Conservation (phyloP, 2,329 filamentous ascomycete genomes). For the Mariannaea sp. region DNA sequence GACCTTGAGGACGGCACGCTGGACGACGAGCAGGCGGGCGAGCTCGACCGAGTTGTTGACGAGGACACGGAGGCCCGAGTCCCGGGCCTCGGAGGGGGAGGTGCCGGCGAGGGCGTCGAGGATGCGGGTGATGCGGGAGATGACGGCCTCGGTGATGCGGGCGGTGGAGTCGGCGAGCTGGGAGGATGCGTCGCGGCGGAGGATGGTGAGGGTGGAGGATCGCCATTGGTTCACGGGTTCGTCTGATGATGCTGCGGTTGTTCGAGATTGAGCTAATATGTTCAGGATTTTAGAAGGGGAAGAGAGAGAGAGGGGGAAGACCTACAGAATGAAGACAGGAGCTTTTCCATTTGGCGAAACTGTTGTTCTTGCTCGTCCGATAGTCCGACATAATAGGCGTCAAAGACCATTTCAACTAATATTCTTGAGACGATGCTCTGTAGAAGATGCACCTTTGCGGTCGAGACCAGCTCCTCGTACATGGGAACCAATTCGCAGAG, state of each 20-base stretch:
- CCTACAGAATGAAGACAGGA: constrained; percentile 36
- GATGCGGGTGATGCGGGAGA: constrained; percentile 54
- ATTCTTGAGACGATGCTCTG: constrained; percentile 65
- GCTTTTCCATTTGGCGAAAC: constrained; percentile 54
- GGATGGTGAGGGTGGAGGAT: constrained; percentile 63
- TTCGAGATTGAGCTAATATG: not conserved
- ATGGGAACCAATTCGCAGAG: constrained; percentile 59
- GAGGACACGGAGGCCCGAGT: constrained; percentile 58
- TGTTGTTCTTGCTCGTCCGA: constrained; percentile 57
- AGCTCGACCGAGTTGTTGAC: constrained; percentile 60
- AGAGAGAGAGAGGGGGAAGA: not conserved
- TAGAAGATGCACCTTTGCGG: constrained; percentile 64
- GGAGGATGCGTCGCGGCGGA: constrained; percentile 57
- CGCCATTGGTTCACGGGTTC: constrained; percentile 69
- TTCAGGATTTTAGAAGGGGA: constrained; percentile 8
- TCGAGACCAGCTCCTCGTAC: constrained; percentile 58
- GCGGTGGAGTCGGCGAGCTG: constrained; percentile 54
- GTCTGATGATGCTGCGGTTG: constrained; percentile 48
- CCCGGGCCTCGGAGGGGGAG: constrained; percentile 49
- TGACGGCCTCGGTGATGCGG: constrained; percentile 48
- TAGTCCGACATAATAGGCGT: constrained; percentile 67
- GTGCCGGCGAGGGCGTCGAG: constrained; percentile 55
- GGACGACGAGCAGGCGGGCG: constrained; percentile 59
- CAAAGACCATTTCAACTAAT: constrained; percentile 65
- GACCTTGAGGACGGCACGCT: constrained; percentile 62